These are phyloP conservation scores for Jacaranda copaia DNA, from an alignment of 257 asterid species.

Conservation along the genomic window DNA sequence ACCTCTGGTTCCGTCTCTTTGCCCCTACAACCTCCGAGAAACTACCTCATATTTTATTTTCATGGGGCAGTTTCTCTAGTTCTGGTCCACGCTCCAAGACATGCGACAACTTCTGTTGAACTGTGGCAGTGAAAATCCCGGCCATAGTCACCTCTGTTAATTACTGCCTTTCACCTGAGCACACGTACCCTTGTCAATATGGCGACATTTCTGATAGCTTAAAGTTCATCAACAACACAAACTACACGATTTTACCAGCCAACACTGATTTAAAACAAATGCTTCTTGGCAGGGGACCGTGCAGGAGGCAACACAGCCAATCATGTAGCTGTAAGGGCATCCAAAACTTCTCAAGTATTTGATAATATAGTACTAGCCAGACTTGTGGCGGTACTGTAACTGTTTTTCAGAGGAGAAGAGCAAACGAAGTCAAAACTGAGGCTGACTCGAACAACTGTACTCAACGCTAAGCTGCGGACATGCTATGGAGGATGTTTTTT, in stretches of 20 bases:
- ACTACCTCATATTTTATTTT: slow-evolving; percentile 24
- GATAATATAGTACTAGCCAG: slow-evolving; percentile 29
- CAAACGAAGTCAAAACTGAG: slow-evolving; percentile 39
- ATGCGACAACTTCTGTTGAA: slow-evolving; percentile 20
- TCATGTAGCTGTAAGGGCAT: slow-evolving; percentile 27
- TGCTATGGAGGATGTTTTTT: slow-evolving; percentile 32
- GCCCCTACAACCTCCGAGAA: slow-evolving; percentile 21
- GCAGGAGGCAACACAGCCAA: slow-evolving; percentile 47
- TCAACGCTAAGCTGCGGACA: slow-evolving; percentile 3
- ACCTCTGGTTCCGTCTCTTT: slow-evolving; percentile 42
- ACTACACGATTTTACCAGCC: slow-evolving; percentile 35
- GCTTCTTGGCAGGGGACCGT: slow-evolving; percentile 33
- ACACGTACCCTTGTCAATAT: slow-evolving; percentile 35
- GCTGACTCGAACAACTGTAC: neutral
- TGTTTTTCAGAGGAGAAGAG: too few species aligned
- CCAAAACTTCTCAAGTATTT: slow-evolving; percentile 1
- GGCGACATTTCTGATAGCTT: slow-evolving; percentile 38
- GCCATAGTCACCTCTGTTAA: slow-evolving; percentile 33
- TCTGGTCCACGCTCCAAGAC: slow-evolving; percentile 19
- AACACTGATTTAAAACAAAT: neutral
- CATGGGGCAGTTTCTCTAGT: slow-evolving; percentile 37
- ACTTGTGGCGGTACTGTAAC: slow-evolving; percentile 32
- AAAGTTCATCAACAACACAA: slow-evolving; percentile 30
- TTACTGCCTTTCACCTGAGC: slow-evolving; percentile 40
- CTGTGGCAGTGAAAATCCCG: neutral